Evolutionary conservation across 495 filamentous ascomycete genomes (phyloP).

Genomic region (Talaromyces thailandensis): DNA sequence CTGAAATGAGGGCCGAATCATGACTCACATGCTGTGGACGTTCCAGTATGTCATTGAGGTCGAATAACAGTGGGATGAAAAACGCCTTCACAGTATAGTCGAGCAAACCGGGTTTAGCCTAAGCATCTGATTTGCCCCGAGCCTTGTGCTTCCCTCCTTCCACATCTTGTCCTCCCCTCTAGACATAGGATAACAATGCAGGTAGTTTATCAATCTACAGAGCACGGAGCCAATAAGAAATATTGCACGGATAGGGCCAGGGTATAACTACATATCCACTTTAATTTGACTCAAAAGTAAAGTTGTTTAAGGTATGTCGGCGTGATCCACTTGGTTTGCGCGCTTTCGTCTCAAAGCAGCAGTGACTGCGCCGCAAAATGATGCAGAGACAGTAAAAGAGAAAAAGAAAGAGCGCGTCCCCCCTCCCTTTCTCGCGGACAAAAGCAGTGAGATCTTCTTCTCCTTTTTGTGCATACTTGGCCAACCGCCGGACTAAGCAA

Average conservation of each 20-base stretch:
- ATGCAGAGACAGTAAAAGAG: conserved; percentile 2
- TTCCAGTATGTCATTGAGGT: not conserved
- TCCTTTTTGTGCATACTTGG: not conserved
- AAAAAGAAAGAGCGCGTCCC: not conserved
- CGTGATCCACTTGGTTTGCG: not conserved
- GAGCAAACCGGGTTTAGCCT: not conserved
- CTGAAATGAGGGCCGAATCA: not conserved
- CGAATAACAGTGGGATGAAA: not conserved
- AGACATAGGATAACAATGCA: not conserved
- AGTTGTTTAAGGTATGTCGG: not conserved
- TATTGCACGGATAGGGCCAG: not conserved
- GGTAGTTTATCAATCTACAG: not conserved
- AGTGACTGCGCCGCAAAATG: conserved; percentile 6
- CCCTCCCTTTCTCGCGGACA: not conserved
- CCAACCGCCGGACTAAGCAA: conserved; percentile 6
- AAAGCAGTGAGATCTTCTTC: not conserved
- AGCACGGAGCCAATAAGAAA: not conserved
- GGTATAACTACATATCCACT: not conserved
- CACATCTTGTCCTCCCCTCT: not conserved
- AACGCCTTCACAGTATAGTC: not conserved
- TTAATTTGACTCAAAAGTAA: not conserved
- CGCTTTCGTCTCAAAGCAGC: not conserved
- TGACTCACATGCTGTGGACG: not conserved
- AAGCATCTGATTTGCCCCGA: not conserved
- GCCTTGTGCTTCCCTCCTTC: not conserved